Percentiles rank a stretch among this genome's conserved stretches.
Evolutionary conservation across 768 basidiomycete genomes (phyloP).

Genomic region (Calocybe indica): DNA sequence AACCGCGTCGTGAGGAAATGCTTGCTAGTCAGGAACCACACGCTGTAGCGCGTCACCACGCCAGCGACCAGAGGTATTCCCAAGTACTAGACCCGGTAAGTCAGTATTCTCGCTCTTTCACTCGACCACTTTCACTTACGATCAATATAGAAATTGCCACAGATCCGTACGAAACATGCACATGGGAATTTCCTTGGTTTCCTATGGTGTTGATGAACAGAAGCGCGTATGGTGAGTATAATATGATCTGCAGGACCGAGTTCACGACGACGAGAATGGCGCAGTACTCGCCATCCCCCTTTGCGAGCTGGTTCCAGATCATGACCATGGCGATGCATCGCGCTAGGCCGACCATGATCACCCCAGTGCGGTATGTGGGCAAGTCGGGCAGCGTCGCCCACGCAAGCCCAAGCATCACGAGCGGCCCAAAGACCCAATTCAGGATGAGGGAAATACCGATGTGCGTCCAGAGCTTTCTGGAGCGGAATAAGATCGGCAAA

Average conservation of each 20-base stretch:
- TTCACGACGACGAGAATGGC: constrained; percentile 80
- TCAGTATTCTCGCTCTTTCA: not conserved
- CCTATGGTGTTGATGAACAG: constrained; percentile 73
- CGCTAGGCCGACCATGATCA: constrained; percentile 78
- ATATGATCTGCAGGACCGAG: constrained; percentile 68
- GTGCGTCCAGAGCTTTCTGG: constrained; percentile 57
- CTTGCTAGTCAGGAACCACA: constrained; percentile 40
- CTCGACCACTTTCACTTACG: constrained; percentile 32
- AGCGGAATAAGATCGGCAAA: constrained; percentile 50
- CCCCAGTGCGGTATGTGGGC: constrained; percentile 67
- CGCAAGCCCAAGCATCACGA: constrained; percentile 79
- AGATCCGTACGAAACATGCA: constrained; percentile 49
- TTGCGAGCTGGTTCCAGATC: constrained; percentile 76
- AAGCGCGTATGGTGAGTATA: constrained; percentile 70
- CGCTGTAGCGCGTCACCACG: constrained; percentile 55
- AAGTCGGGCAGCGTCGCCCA: constrained; percentile 84
- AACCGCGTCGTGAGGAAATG: constrained; percentile 51
- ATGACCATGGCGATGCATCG: constrained; percentile 72
- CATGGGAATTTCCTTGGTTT: constrained; percentile 23
- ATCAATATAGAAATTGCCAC: constrained; percentile 68
- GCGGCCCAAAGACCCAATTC: constrained; percentile 79
- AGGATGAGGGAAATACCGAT: constrained; percentile 60
- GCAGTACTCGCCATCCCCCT: constrained; percentile 66
- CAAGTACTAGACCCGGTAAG: constrained; percentile 47
- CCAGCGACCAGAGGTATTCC: constrained; percentile 78